Evolutionary conservation across 2,329 filamentous ascomycete species (phyloP), one percentile per base, ranked within the genome.

Genomic region (Apiospora hydei): DNA sequence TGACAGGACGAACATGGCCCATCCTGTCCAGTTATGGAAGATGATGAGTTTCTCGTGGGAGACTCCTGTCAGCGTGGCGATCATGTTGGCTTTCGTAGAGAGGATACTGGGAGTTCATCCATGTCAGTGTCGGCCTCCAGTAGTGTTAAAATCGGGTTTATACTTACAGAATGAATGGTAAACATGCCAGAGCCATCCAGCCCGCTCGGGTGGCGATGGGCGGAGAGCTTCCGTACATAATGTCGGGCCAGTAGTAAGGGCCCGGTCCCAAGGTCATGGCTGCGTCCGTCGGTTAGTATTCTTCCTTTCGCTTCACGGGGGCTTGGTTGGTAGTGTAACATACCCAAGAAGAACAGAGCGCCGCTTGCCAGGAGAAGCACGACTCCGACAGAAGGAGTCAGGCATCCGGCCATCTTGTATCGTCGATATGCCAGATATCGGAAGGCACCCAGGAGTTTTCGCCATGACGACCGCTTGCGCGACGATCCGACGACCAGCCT

Each of bases 191-290:
- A 1, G 86, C 82, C 82, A 89, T 84, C 82, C 84, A 89, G 2
- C 88, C 88, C 0, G 86, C 76, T 26, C 88, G 79, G 0, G 86
- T 88, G 1, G 86, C 87, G 30, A 89, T 82, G 0, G 88, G 87
- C 14, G 87, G 88, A 41, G 86, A 88, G 76, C 81, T 80, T 11
- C 87, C 88, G 74, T 83, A 89, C 43, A 76, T 80, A 4, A 82
- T 82, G 68, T 83, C 85, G 0, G 86, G 85, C 88, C 88, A 89
- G 81, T 89, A 90, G 77, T 89, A 90, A 0, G 88, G 87, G 38
- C 82, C 77, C 0, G 88, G 86, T 1, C 82, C 85, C 1, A 88
- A 80, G 0, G 83, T 84, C 84, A 87, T 84, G n/a, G 78, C 84
- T 83, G 69, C 26, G 38, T 51, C 64, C 18, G 49, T 44, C 34